Base-by-base conservation (phyloP, 768 basidiomycete species). In the Psilocybe cyanescens region DNA sequence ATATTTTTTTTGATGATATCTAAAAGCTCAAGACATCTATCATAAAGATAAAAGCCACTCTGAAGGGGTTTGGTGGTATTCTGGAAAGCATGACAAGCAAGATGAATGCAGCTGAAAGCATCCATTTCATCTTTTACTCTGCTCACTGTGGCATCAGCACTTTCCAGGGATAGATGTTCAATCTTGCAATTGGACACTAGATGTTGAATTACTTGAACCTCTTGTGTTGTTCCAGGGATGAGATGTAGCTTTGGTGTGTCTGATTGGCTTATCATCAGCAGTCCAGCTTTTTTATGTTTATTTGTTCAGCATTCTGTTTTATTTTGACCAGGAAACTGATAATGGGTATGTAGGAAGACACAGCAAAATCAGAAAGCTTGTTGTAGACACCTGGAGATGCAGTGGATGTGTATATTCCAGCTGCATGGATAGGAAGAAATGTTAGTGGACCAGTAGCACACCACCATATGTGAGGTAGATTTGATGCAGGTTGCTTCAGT, bases 331-430 rank as follows among this genome's bases (percentile, higher is more conserved):
- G 58, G 1, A 52, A 52, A 35, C 55, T 57, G 7, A 66, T 29
- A 17, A 58, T 66, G 7, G 65, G 65, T 2, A 46, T 66, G 41
- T 62, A 66, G 7, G 65, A 66, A n/a, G 65, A 66, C 1, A 66
- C 51, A 9, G 50, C 61, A 35, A 62, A 66, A 59, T 59, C 63
- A 3, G 55, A 63, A 2, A 57, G 55, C 58, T 2, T 46, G 3
- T 12, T 46, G 19, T 19, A 19, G 19, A 19, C 19, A 19, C 19
- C 19, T 19, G 19, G 19, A 19, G 19, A 1, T 19, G 19, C 19
- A 19, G 19, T 19, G 1, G 19, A 19, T 7, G 6, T 6, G 1
- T 63, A 66, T 4, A 49, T 37, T 28, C 61, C 65, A 12, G 65
- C 65, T 0, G 65, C 65, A 47, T 66, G 65, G 8, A 66, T 48